phyloP scores from a whole-genome alignment of 805 yeast species.

The Kodamaea kakaduensis region DNA sequence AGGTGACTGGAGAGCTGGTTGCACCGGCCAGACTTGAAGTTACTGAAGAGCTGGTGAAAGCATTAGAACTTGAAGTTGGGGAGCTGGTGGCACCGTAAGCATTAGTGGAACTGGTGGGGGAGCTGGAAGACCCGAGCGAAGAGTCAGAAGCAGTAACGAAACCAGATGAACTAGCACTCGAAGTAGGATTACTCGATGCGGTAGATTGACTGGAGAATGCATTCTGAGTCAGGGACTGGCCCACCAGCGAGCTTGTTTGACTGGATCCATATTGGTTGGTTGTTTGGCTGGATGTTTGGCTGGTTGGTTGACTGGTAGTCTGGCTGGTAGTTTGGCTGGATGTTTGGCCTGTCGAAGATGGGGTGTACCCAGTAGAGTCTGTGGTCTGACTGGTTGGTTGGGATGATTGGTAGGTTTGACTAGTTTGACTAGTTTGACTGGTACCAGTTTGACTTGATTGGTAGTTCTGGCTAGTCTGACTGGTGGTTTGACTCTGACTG shows the following conservation, averaged over 20 bases:
- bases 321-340: too few species aligned
- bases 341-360: neutral
- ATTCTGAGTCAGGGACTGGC: too few species aligned
- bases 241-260: too few species aligned
- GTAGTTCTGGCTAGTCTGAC: neutral
- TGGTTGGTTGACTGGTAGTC: neutral
- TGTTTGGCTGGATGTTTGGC: neutral
- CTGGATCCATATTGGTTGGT: neutral
- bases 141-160: constrained; percentile 3
- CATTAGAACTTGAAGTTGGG: too few species aligned
- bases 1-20: neutral
- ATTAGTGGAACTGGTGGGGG: neutral
- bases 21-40: too few species aligned
- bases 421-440: neutral
- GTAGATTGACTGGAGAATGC: too few species aligned
- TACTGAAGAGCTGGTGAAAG: too few species aligned
- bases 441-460: neutral
- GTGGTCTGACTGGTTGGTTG: neutral
- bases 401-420: neutral
- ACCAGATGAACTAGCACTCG: constrained; percentile 2
- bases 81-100: constrained; percentile 1
- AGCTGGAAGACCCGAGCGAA: neutral
- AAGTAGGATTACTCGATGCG: constrained; percentile 7
- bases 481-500: too few species aligned
- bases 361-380: too few species aligned